Conservation (phyloP, 306 rosid genomes). For the Chamaecrista fasciculata region DNA sequence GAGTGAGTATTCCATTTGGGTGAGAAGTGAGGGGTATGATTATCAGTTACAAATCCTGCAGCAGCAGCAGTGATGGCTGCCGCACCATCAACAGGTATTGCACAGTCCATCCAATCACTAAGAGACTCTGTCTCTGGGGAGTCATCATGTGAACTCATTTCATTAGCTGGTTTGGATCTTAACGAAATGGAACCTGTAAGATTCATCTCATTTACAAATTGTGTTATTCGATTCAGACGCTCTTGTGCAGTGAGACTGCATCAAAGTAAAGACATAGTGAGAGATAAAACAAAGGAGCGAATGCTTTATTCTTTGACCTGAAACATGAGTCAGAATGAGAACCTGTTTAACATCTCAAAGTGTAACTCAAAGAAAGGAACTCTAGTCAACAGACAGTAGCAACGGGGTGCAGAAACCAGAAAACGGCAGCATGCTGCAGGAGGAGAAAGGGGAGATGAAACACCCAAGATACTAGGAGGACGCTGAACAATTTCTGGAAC, state of each 20-base stretch:
- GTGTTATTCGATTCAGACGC: constrained; percentile 85
- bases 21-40: constrained; percentile 46
- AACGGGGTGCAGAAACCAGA: constrained; percentile 96
- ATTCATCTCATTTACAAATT: constrained; percentile 60
- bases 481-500: constrained; percentile 95
- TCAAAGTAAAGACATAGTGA: constrained; percentile 47
- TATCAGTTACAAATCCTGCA: constrained; percentile 71
- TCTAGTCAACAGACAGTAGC: constrained; percentile 87
- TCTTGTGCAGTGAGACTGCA: constrained; percentile 96
- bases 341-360: constrained; percentile 95
- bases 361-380: constrained; percentile 92
- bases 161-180: constrained; percentile 44
- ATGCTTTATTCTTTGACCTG: background rate
- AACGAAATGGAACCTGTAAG: constrained; percentile 52
- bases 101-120: constrained; percentile 70
- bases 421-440: constrained; percentile 63
- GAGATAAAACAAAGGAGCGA: background rate
- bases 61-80: constrained; percentile 75
- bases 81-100: constrained; percentile 76
- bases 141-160: constrained; percentile 42
- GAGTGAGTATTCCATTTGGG: constrained; percentile 61
- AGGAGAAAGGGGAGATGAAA: constrained; percentile 53
- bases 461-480: constrained; percentile 77
- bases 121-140: constrained; percentile 46
- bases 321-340: constrained; percentile 19